Conservation (phyloP, 164 flowering plant species). For the Protea cynaroides region DNA sequence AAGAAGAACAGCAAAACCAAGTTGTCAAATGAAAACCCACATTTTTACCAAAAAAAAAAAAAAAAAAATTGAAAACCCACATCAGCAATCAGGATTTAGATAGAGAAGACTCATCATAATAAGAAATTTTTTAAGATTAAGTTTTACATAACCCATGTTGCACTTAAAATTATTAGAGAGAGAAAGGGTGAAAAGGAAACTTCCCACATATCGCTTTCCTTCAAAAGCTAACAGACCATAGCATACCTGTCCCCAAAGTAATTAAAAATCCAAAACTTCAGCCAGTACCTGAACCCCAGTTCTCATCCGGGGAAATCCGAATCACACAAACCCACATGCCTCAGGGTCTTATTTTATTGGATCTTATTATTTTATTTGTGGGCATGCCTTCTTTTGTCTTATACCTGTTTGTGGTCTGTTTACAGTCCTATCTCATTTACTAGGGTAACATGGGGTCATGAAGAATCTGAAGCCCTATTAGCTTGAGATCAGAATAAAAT, state of each 20-base stretch:
- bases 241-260: constrained; percentile 15
- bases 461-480: neutral
- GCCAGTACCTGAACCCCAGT: neutral
- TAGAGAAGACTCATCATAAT: neutral
- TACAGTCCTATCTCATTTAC: neutral
- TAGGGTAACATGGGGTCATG: constrained; percentile 1
- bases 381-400: constrained; percentile 1
- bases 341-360: constrained; percentile 1
- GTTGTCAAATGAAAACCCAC: neutral
- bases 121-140: neutral
- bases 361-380: neutral
- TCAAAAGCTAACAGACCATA: constrained; percentile 23
- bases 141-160: too few relatives aligned
- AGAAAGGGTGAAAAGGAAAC: constrained; percentile 8
- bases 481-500: neutral
- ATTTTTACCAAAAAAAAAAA: too few relatives aligned
- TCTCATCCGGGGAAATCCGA: constrained; percentile 18
- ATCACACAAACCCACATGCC: constrained; percentile 15
- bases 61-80: neutral
- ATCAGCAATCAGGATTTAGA: neutral
- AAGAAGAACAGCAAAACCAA: too few relatives aligned
- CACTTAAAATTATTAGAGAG: neutral
- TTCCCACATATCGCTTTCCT: constrained; percentile 31
- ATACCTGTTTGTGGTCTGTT: neutral
- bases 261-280: constrained; percentile 11